Base-by-base conservation (phyloP, 192 early-diverging fungal genomes). In the Gaertneriomyces semiglobifer region DNA sequence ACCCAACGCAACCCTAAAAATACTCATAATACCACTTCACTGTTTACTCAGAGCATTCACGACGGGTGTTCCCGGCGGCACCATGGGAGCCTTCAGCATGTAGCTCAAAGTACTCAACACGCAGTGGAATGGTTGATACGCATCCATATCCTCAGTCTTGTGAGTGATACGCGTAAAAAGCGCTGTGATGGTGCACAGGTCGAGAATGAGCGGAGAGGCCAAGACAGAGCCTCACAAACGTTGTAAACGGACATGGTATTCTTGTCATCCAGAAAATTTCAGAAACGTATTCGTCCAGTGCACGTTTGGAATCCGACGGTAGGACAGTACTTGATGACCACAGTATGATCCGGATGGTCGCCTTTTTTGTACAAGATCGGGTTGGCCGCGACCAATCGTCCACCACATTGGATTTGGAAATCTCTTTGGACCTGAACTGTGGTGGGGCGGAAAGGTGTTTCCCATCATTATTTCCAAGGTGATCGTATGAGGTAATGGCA, bases 351-450 rank as follows among this genome's bases (percentile, higher is more conserved):
- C 20, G 88, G 89, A 74, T 89, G 87, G 69, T 84, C 82, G 53
- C 67, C 67, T 74, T 89, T 85, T 78, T 86, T 84, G 87, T 95
- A 98, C 63, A 96, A 74, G 55, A 33, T 33, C 25, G 25, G 25
- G 25, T 33, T 33, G 25, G 25, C 96, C 78, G 63, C 83, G 65
- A 80, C 96, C 96, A 97, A 73, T 99, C 96, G 77, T 99, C 96
- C 58, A 99, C 96, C 46, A 99, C 95, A 75, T 87, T 95, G 72
- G 88, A 90, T 87, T 99, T 99, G 69, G 92, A 95, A 77, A 99
- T 99, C 78, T 99, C 96, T 90, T 99, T 99, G 75, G 88, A 91
- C 51, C 96, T 88, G 88, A 99, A 99, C 88, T 99, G 95, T 81
- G 90, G 84, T 11, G 92, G 95, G 33, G 94, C 93, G 40, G 90